Base-by-base conservation (phyloP, 2,329 filamentous ascomycete species). In the Zelopaecilomyces penicillatus region DNA sequence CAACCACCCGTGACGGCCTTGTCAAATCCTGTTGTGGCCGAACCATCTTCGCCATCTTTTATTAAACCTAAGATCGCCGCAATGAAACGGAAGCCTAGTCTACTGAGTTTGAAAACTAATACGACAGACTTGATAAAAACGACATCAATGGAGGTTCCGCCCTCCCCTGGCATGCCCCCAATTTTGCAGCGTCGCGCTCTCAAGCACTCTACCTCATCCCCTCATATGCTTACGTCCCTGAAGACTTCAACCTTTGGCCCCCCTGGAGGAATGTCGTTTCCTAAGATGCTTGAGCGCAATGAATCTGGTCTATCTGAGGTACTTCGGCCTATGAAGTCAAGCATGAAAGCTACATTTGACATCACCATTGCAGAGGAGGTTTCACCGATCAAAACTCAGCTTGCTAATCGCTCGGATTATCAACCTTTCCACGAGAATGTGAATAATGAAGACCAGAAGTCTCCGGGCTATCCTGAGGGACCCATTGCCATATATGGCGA, bases 401-500 rank as follows among this genome's bases (percentile, higher is more conserved):
- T 83, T 52, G 78, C 80, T n/a, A 78, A 74, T 47, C 69, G 78
- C 44, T 69, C 70, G 6, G 73, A 65, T 10, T 52, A 54, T 37
- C 80, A 84, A 54, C 74, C 78, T 4, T 80, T 73, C 52, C 80
- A 71, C 41, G 80, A 85, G 48, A 77, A 77, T n/a, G 78, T 82
- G 54, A 83, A 83, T 52, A 83, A 85, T 55, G 84, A 87, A 60
- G 84, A 88, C 54, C 80, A 85, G 46, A 90, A 90, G 65, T 85
- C 85, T 0, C 85, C 86, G 11, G 85, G 85, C 1, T 94, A 94
- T 58, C 87, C 87, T 0, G 78, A 88, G 52, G 87, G 87, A 0
- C 87, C 87, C 1, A 83, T 91, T 43, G 82, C 85, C 53, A 90
- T 94, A 41, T 90, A 91, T 53, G 81, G 80, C 43, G 82, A 87